These are phyloP conservation scores for Pseudoturritis turrita DNA, from an alignment of 345 rosid species.

Conservation along the genomic window DNA sequence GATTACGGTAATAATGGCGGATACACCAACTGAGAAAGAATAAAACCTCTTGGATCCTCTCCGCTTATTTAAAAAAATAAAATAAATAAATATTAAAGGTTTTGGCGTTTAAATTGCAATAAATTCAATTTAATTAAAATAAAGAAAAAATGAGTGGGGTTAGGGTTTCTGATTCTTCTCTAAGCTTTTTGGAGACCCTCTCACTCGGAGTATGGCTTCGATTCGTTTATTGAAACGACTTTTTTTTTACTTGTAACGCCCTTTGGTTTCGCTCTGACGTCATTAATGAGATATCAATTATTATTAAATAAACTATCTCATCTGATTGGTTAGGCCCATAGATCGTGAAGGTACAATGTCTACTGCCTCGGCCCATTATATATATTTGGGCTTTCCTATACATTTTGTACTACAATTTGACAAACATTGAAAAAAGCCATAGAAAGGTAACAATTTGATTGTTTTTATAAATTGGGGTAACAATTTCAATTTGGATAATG, in stretches of 20 bases:
- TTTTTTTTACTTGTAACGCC: neutral
- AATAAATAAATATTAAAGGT: neutral
- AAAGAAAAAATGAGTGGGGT: constrained; percentile 20
- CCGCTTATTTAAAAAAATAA: neutral
- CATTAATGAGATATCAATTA: constrained; percentile 3
- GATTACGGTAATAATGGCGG: constrained; percentile 36
- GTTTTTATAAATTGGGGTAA: neutral
- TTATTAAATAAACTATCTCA: too few species aligned
- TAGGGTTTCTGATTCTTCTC: constrained; percentile 26
- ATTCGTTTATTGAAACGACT: neutral
- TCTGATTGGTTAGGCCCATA: neutral
- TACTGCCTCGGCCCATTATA: neutral
- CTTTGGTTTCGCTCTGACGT: neutral
- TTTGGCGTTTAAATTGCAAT: constrained; percentile 14
- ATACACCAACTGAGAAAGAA: constrained; percentile 20
- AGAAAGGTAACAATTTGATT: too few species aligned
- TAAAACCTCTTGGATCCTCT: too few species aligned
- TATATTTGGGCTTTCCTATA: neutral
- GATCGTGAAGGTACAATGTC: neutral
- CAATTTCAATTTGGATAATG: neutral
- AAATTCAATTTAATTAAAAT: constrained; percentile 9
- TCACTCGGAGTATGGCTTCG: neutral
- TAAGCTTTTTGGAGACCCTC: constrained; percentile 11
- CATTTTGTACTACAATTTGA: neutral
- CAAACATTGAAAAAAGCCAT: too few species aligned